Percentiles rank a stretch among this genome's conserved stretches.
Evolutionary conservation across 2,329 filamentous ascomycete species (phyloP).

Genomic region (Akanthomyces muscarius): DNA sequence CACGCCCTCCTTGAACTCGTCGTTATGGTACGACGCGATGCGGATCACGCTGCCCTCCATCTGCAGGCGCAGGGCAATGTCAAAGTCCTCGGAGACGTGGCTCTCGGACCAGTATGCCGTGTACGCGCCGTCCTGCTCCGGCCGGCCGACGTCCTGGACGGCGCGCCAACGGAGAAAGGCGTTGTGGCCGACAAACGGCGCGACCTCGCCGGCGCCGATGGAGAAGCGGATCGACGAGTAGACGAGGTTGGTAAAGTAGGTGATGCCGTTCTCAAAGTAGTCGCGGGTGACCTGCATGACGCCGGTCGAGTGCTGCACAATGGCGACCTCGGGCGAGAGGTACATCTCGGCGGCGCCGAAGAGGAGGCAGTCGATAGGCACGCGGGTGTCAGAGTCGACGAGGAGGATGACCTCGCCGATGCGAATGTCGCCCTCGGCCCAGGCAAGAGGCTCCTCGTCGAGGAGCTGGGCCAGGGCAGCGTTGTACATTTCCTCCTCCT

Average conservation of each 20-base stretch:
- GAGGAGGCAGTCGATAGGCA: conserved; percentile 63
- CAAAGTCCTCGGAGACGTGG: conserved; percentile 75
- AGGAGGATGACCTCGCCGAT: conserved; percentile 62
- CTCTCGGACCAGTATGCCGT: conserved; percentile 71
- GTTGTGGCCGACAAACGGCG: conserved; percentile 75
- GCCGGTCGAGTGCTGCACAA: conserved; percentile 68
- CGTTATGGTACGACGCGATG: conserved; percentile 63
- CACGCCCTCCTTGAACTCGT: conserved; percentile 70
- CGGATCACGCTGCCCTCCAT: conserved; percentile 64
- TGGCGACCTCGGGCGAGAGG: conserved; percentile 63
- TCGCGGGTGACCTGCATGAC: conserved; percentile 72
- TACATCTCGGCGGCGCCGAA: conserved; percentile 71
- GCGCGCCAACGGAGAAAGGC: conserved; percentile 65
- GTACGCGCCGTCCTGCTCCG: conserved; percentile 51
- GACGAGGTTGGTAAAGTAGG: conserved; percentile 75
- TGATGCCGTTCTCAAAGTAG: conserved; percentile 70
- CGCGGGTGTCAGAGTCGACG: conserved; percentile 65
- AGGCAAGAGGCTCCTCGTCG: conserved; percentile 42
- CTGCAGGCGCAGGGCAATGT: conserved; percentile 69
- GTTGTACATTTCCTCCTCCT: conserved; percentile 46
- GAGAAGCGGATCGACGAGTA: conserved; percentile 70
- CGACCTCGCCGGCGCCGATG: conserved; percentile 66
- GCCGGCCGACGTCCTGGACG: conserved; percentile 34
- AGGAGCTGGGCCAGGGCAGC: conserved; percentile 46
- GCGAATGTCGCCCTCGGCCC: conserved; percentile 58